Evolutionary conservation across 106 monocot genomes (phyloP).

Genomic region (Gastrodia elata): DNA sequence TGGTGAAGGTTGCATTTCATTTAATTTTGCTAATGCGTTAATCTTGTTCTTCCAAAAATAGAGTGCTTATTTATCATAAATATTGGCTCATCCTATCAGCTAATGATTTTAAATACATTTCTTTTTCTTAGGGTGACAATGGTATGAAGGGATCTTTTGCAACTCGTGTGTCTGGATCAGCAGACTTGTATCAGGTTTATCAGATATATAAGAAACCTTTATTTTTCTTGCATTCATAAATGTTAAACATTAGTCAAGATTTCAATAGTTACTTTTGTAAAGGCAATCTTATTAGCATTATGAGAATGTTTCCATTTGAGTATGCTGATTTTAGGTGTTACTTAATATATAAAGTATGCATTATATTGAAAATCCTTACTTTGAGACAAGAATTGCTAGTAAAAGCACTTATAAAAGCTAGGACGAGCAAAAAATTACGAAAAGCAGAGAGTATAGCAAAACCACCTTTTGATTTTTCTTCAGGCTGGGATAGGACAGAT

Average conservation of each 20-base stretch:
- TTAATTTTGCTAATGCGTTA: not conserved
- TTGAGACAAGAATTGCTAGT: too few relatives aligned
- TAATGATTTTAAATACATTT: not conserved
- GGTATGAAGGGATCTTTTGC: conserved; percentile 89
- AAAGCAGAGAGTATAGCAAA: not conserved
- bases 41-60: not conserved
- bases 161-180: conserved; percentile 83
- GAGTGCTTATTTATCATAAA: not conserved
- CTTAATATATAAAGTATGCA: not conserved
- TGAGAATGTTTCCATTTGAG: not conserved
- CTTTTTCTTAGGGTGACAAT: conserved; percentile 57
- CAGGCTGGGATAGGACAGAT: not conserved
- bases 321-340: not conserved
- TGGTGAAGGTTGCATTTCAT: not conserved
- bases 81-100: not conserved
- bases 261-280: not conserved
- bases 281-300: not conserved
- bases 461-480: not conserved
- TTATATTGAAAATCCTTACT: not conserved
- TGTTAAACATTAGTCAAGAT: not conserved
- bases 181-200: conserved; percentile 80
- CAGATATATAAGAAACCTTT: not conserved
- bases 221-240: not conserved
- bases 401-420: not conserved
- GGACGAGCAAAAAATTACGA: not conserved